A percentile compares a stretch with the other conserved stretches of the same genome.
Evolutionary conservation across 805 yeast genomes (phyloP).

Genomic region (Nadsonia fulvescens): DNA sequence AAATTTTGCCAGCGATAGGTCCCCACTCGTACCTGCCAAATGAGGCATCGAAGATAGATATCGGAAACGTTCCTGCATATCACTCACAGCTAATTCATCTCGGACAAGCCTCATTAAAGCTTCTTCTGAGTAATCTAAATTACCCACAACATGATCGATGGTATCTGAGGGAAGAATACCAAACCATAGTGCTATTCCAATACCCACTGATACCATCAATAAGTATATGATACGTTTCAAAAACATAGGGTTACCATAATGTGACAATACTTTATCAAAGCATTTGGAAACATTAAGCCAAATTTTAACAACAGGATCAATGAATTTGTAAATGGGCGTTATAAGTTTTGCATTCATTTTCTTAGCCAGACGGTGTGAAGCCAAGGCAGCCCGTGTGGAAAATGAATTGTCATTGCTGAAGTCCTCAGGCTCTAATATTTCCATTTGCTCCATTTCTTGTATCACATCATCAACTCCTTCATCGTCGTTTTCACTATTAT

Average conservation of each 20-base stretch:
- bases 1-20: conserved; percentile 49
- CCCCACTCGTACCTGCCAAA: conserved; percentile 77
- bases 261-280: conserved; percentile 39
- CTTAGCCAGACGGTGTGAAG: conserved; percentile 9
- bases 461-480: neutral
- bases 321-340: conserved; percentile 23
- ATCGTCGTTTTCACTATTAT: too few relatives aligned
- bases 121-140: conserved; percentile 29
- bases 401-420: conserved; percentile 3
- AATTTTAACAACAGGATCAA: conserved; percentile 30
- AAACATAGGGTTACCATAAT: conserved; percentile 73
- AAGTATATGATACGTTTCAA: conserved; percentile 64
- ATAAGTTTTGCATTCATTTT: conserved; percentile 15
- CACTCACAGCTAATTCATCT: conserved; percentile 34
- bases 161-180: too few relatives aligned
- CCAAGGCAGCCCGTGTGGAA: conserved; percentile 10
- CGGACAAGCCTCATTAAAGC: too few relatives aligned
- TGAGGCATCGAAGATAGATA: conserved; percentile 72
- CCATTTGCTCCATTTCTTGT: conserved; percentile 23
- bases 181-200: conserved; percentile 40
- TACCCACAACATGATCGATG: too few relatives aligned
- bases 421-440: conserved; percentile 23
- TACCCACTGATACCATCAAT: conserved; percentile 35
- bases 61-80: conserved; percentile 48
- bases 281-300: conserved; percentile 21